Base-by-base conservation (phyloP, 805 yeast species). In the Starmerella bombicola region DNA sequence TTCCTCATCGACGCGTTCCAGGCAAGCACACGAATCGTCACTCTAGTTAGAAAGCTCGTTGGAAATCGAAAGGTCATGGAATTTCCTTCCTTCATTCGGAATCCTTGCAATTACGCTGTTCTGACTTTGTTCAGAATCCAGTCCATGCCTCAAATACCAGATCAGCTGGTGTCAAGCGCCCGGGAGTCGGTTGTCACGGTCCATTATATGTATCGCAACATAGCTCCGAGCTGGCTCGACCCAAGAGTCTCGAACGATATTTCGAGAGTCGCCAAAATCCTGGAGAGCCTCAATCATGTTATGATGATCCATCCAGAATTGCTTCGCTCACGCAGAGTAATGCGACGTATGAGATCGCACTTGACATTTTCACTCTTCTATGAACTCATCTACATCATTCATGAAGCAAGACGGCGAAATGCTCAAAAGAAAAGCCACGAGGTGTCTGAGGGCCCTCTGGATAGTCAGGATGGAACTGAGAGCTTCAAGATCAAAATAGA, bases 131-230 rank as follows among this genome's bases (percentile, higher is more conserved):
- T 86, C 66, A 74, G 86, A 50, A 66, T 86, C 31, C 94, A 84
- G 53, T 63, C 83, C 42, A 78, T 93, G 0, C 81, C 93, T 3
- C 65, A 84, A 36, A 59, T 79, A 35, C 80, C 78, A 52, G 78
- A 38, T 59, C 74, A 56, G 33, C 82, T 78, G 55, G 74, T 83
- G 31, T 93, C 84, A 53, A 79, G 93, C 23, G 86, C 95, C 1
- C 70, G 96, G 49, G 95, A 86, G 59, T 80, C 93, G 3, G 81
- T 86, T 52, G 95, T 86, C 12, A 86, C 95, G 0, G 93, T 84
- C 2, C 95, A 86, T 59, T 68, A 95, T 56, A 63, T 85, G 33
- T 82, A 75, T 57, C 69, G 95, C 60, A 86, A 86, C 55, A 85
- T 88, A 60, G 66, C 84, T 29, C 78, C 91, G 3, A 86, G 93